A percentile compares a stretch with the other conserved stretches of the same genome.
Conservation (phyloP, 1,284 basidiomycete genomes). For the Takashimella koratensis region DNA sequence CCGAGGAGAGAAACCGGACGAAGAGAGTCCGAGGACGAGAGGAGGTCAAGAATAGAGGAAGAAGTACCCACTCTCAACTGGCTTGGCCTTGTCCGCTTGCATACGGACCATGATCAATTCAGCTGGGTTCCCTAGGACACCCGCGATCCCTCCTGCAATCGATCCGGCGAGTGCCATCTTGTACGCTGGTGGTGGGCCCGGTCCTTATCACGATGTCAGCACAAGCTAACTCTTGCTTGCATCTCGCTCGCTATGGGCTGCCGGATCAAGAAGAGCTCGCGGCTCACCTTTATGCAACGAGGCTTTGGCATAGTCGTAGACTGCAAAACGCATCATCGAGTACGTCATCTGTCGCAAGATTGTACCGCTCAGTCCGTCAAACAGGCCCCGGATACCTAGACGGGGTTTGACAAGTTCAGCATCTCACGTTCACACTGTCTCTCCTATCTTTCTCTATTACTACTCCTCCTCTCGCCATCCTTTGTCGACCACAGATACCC, state of each 20-base stretch:
- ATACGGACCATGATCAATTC: constrained; percentile 81
- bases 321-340: constrained; percentile 87
- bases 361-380: constrained; percentile 82
- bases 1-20: no score
- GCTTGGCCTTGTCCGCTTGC: constrained; percentile 82
- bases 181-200: constrained; percentile 61
- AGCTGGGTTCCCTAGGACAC: constrained; percentile 79
- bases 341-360: constrained; percentile 91
- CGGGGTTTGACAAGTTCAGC: constrained; percentile 49
- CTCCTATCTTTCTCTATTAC: no score
- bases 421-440: no score
- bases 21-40: no score
- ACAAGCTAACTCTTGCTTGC: no score
- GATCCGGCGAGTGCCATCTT: constrained; percentile 71
- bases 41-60: no score
- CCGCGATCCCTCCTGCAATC: constrained; percentile 73
- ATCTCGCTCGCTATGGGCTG: constrained; percentile 16
- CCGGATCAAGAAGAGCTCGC: not conserved
- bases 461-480: no score
- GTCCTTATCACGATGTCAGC: no score
- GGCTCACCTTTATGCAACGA: constrained; percentile 59
- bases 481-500: no score
- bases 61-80: constrained; percentile 56
- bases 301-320: constrained; percentile 87
- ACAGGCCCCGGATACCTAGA: constrained; percentile 68